A percentile compares a stretch with the other conserved stretches of the same genome.
Evolutionary conservation across 495 filamentous ascomycete genomes (phyloP).

Genomic region (Xylaria acuta): DNA sequence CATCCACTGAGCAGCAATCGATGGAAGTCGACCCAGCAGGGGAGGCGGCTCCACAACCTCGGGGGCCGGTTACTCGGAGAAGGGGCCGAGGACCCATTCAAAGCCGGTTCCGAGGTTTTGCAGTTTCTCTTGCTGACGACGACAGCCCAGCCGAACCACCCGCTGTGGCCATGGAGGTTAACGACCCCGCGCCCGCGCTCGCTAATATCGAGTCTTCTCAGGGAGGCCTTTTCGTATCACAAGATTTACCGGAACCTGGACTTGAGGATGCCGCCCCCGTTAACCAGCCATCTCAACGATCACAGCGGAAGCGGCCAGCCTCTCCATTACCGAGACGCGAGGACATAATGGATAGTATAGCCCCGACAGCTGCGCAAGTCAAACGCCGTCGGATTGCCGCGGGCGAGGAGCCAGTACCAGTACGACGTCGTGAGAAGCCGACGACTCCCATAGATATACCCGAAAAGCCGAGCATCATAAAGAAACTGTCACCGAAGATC

Average conservation of each 20-base stretch:
- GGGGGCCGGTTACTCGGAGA: constrained; percentile 30
- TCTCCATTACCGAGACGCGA: constrained; percentile 45
- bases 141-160: constrained; percentile 29
- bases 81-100: constrained; percentile 50
- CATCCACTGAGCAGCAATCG: constrained; percentile 30
- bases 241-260: constrained; percentile 29
- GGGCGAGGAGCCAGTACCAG: constrained; percentile 45
- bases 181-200: constrained; percentile 14
- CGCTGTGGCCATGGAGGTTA: constrained; percentile 16
- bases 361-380: constrained; percentile 73
- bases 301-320: constrained; percentile 52
- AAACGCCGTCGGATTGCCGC: constrained; percentile 70
- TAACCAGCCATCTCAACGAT: constrained; percentile 39
- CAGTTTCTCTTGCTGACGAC: constrained; percentile 46
- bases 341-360: constrained; percentile 66
- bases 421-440: constrained; percentile 32
- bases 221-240: constrained; percentile 50
- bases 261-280: constrained; percentile 30
- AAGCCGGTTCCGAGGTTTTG: constrained; percentile 79
- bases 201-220: constrained; percentile 31
- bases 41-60: constrained; percentile 19
- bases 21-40: constrained; percentile 43
- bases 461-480: neutral
- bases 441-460: constrained; percentile 21
- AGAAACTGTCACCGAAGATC: constrained; percentile 38